phyloP scores from a whole-genome alignment of 2,329 filamentous ascomycete genomes.

The Arthroderma sp. region DNA sequence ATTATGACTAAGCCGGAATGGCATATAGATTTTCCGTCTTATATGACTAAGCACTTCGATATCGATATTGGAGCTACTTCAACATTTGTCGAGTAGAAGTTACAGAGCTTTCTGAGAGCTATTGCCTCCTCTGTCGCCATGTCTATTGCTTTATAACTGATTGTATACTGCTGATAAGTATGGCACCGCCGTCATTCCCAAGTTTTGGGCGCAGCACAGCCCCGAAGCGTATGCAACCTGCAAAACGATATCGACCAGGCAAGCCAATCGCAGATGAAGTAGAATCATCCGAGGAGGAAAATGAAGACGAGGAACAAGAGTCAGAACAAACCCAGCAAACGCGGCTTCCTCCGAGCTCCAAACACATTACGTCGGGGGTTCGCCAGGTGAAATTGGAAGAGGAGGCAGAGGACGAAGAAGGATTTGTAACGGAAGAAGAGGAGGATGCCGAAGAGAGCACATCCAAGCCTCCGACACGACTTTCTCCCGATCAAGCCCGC shows the following conservation, averaged over 20 bases:
- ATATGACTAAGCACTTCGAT: neutral
- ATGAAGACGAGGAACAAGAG: conserved; percentile 44
- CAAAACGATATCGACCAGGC: conserved; percentile 66
- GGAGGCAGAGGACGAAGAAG: conserved; percentile 40
- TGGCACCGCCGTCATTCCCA: conserved; percentile 31
- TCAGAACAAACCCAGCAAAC: conserved; percentile 26
- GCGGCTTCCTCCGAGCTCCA: conserved; percentile 31
- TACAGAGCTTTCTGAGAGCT: neutral
- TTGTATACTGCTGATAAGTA: neutral
- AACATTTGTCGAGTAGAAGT: neutral
- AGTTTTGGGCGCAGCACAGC: conserved; percentile 54
- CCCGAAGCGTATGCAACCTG: conserved; percentile 52
- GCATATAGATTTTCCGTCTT: neutral
- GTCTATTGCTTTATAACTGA: neutral
- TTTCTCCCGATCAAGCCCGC: neutral
- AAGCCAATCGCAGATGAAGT: conserved; percentile 49
- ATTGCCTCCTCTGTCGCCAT: neutral
- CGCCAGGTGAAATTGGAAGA: conserved; percentile 29
- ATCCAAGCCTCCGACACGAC: neutral
- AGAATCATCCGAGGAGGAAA: conserved; percentile 40
- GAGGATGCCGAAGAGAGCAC: conserved; percentile 17
- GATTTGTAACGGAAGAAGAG: conserved; percentile 47
- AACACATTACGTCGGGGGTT: conserved; percentile 24
- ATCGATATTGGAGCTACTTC: neutral
- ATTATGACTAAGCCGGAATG: neutral